A percentile compares a stretch with the other conserved stretches of the same genome.
Evolutionary conservation across 2,329 filamentous ascomycete species (phyloP).

Genomic region (Fusarium penzigii): DNA sequence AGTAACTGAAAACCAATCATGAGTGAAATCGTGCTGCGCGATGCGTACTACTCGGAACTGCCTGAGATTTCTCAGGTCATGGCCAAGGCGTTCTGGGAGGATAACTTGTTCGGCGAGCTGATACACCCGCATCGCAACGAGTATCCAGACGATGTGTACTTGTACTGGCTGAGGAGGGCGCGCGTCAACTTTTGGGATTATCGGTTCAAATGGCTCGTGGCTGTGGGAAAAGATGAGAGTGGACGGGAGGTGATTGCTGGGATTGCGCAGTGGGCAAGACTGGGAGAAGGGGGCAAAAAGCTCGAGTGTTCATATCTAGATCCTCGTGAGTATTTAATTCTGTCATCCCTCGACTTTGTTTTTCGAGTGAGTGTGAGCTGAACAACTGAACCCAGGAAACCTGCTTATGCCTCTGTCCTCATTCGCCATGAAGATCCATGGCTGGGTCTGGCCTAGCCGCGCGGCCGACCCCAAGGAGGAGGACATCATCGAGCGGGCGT

Average conservation of each 20-base stretch:
- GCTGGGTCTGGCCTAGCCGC: conserved; percentile 9
- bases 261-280: conserved; percentile 20
- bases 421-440: conserved; percentile 11
- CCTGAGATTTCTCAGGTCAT: conserved; percentile 31
- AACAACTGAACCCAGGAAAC: conserved; percentile 8
- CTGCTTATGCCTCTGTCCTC: conserved; percentile 19
- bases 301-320: conserved; percentile 14
- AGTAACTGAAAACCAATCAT: too few relatives aligned
- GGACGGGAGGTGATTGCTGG: conserved; percentile 14
- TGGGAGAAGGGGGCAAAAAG: conserved; percentile 16
- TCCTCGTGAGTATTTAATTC: conserved; percentile 11
- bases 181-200: conserved; percentile 33
- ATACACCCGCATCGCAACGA: conserved; percentile 37
- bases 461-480: conserved; percentile 14
- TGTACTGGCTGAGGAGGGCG: conserved; percentile 32
- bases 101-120: conserved; percentile 35
- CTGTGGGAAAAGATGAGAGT: conserved; percentile 18
- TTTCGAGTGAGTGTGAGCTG: background rate
- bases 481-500: conserved; percentile 17
- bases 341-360: background rate
- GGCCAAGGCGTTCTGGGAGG: conserved; percentile 36
- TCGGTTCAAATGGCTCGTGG: conserved; percentile 30
- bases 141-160: conserved; percentile 32
- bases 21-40: conserved; percentile 14
- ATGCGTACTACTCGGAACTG: conserved; percentile 26